phyloP scores from a whole-genome alignment of 1,284 basidiomycete species.

The Cutaneotrichosporon sp. region DNA sequence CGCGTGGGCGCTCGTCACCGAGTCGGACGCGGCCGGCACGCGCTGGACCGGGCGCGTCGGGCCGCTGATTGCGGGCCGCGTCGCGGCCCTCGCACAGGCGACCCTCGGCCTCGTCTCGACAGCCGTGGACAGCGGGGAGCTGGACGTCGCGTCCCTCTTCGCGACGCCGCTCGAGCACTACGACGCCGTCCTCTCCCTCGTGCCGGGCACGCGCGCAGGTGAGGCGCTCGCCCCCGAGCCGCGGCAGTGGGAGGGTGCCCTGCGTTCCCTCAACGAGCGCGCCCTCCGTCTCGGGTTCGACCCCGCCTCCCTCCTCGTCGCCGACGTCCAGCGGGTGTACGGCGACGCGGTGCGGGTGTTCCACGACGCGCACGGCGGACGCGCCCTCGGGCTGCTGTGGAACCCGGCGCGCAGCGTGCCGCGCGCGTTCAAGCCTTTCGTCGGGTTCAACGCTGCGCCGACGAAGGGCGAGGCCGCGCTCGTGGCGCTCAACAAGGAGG shows the following conservation, averaged over 20 bases:
- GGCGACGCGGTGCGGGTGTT: constrained; percentile 80
- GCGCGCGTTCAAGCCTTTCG: constrained; percentile 74
- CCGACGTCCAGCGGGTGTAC: constrained; percentile 70
- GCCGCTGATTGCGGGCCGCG: constrained; percentile 67
- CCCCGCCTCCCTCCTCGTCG: constrained; percentile 68
- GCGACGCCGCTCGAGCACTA: constrained; percentile 80
- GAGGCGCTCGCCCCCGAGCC: constrained; percentile 58
- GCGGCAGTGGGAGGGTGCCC: constrained; percentile 38
- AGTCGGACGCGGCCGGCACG: constrained; percentile 70
- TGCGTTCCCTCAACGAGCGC: too few relatives aligned
- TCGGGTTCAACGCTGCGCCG: constrained; percentile 67
- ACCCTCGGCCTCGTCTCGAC: constrained; percentile 58
- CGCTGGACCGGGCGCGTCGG: constrained; percentile 72
- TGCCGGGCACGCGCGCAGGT: constrained; percentile 69
- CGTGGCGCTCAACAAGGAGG: constrained; percentile 71
- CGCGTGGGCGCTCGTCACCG: constrained; percentile 81
- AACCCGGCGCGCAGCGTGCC: constrained; percentile 61
- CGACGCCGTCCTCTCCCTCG: constrained; percentile 78
- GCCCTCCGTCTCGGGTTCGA: constrained; percentile 61
- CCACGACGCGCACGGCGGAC: constrained; percentile 79
- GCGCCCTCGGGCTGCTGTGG: constrained; percentile 80
- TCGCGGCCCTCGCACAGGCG: constrained; percentile 71
- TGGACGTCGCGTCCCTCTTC: constrained; percentile 65
- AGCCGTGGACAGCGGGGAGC: constrained; percentile 27
- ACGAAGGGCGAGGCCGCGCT: constrained; percentile 56